Percentiles rank a stretch among this genome's conserved stretches.
Evolutionary conservation across 2,329 filamentous ascomycete genomes (phyloP).

Genomic region (Ceratocystis diversiconidia): DNA sequence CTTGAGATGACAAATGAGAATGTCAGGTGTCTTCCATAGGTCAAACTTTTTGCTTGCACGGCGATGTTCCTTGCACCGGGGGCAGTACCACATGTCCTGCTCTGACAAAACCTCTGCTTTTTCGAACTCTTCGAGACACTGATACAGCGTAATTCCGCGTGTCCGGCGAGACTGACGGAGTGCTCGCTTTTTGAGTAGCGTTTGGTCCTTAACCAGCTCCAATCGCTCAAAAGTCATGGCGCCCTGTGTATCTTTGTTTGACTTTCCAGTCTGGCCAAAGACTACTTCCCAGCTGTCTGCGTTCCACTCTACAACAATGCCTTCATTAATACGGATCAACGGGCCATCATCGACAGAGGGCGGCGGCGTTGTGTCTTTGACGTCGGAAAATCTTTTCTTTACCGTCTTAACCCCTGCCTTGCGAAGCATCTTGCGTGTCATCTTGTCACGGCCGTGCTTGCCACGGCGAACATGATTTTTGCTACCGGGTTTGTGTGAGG

Average conservation of each 20-base stretch:
- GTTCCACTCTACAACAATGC: constrained; percentile 76
- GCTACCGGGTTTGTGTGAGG: neutral
- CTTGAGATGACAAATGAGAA: constrained; percentile 88
- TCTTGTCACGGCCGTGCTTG: constrained; percentile 28
- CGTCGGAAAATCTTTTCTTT: constrained; percentile 24
- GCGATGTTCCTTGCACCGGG: constrained; percentile 83
- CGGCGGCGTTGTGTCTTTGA: constrained; percentile 26
- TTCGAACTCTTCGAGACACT: constrained; percentile 88
- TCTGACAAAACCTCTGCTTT: constrained; percentile 88
- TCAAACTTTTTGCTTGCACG: constrained; percentile 93
- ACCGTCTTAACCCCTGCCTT: constrained; percentile 25
- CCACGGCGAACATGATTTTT: constrained; percentile 20
- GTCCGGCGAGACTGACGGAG: constrained; percentile 41
- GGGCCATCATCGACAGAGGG: constrained; percentile 39
- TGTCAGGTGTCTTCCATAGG: constrained; percentile 91
- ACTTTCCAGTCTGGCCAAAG: constrained; percentile 41
- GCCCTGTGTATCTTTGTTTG: constrained; percentile 38
- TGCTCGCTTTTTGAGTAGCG: constrained; percentile 49
- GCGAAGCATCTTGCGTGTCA: constrained; percentile 2
- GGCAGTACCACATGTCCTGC: constrained; percentile 96
- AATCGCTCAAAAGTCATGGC: constrained; percentile 41
- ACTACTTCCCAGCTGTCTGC: constrained; percentile 54
- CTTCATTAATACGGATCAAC: constrained; percentile 68
- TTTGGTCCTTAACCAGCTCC: constrained; percentile 44
- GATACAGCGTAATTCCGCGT: constrained; percentile 66